Percentiles rank a stretch among this genome's conserved stretches.
Conservation (phyloP, 306 rosid genomes). For the Prunus dulcis region DNA sequence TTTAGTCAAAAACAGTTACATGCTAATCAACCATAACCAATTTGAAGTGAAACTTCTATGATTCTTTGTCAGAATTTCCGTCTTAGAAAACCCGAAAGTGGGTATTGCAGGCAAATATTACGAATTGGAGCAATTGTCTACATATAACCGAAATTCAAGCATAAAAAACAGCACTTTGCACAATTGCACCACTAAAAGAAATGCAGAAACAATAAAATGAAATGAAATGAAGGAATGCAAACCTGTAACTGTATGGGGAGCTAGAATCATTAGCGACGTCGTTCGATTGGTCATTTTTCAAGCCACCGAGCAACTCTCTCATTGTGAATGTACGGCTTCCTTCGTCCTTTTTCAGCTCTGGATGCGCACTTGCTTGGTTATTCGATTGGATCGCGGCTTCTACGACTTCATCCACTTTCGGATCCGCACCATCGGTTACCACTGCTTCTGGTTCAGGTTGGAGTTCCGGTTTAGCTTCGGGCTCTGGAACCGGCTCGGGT, state of each 20-base stretch:
- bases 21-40: neutral
- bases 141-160: neutral
- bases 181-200: neutral
- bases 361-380: slow-evolving; percentile 22
- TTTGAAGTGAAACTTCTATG: neutral
- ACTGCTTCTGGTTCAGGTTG: slow-evolving; percentile 13
- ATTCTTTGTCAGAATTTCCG: neutral
- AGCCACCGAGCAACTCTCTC: slow-evolving; percentile 83
- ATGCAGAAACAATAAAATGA: neutral
- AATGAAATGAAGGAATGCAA: slow-evolving; percentile 3
- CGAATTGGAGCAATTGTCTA: neutral
- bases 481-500: neutral
- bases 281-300: slow-evolving; percentile 51
- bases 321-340: slow-evolving; percentile 95
- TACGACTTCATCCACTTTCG: slow-evolving; percentile 14
- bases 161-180: slow-evolving; percentile 6
- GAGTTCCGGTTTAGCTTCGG: neutral
- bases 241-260: slow-evolving; percentile 78
- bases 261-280: slow-evolving; percentile 34
- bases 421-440: slow-evolving; percentile 33
- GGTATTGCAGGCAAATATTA: neutral
- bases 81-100: neutral
- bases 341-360: slow-evolving; percentile 69
- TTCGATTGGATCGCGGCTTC: slow-evolving; percentile 36
- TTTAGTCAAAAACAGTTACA: neutral